Evolutionary conservation across 2,329 filamentous ascomycete genomes (phyloP).

Genomic region (Ceratocystis huliohia): DNA sequence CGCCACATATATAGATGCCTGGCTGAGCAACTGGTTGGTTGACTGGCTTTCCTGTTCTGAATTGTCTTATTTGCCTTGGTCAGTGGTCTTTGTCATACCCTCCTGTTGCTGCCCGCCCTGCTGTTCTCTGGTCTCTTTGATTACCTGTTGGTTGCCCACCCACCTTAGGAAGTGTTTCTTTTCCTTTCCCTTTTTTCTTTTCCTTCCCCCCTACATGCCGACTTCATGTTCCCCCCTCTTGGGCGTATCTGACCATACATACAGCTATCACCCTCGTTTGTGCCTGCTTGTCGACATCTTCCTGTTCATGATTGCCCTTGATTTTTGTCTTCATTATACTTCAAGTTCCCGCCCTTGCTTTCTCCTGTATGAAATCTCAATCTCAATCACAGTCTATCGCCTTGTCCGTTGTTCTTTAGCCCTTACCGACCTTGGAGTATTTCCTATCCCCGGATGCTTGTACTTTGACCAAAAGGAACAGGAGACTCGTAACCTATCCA

Average conservation of each 20-base stretch:
- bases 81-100: background rate
- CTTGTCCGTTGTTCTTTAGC: background rate
- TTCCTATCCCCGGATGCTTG: background rate
- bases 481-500: too few relatives aligned
- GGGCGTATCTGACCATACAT: background rate
- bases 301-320: background rate
- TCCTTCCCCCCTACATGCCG: background rate
- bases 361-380: background rate
- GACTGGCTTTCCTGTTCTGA: conserved; percentile 3
- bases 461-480: background rate
- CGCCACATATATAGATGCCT: background rate
- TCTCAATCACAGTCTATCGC: background rate
- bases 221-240: background rate
- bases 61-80: conserved; percentile 3
- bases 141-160: conserved; percentile 4
- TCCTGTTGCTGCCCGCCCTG: background rate
- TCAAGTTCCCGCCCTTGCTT: background rate
- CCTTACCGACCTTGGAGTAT: background rate
- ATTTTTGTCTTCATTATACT: background rate
- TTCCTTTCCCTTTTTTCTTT: background rate
- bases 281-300: background rate
- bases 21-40: background rate
- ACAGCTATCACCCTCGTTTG: background rate
- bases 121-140: background rate
- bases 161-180: background rate